A percentile compares a stretch with the other conserved stretches of the same genome.
These are phyloP conservation scores for Apiospora saccharicola DNA, from an alignment of 2,329 filamentous ascomycete species.

Conservation along the genomic window DNA sequence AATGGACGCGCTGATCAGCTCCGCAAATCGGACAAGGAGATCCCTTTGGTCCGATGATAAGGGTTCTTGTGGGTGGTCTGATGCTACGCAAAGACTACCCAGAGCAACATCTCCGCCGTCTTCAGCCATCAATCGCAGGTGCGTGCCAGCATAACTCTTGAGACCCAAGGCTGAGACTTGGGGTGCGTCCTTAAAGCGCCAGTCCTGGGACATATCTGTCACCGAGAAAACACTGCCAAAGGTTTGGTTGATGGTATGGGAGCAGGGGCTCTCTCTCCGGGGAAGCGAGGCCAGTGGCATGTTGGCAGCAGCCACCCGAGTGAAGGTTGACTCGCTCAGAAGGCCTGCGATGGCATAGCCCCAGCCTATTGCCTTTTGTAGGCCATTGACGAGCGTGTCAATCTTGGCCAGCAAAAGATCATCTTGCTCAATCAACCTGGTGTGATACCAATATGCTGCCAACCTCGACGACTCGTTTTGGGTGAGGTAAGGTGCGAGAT, in stretches of 20 bases:
- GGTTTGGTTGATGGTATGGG: conserved; percentile 26
- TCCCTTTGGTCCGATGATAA: conserved; percentile 13
- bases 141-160: conserved; percentile 26
- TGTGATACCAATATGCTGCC: conserved; percentile 27
- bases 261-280: conserved; percentile 25
- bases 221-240: conserved; percentile 24
- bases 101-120: conserved; percentile 23
- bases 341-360: conserved; percentile 27
- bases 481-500: conserved; percentile 23
- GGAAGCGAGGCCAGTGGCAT: conserved; percentile 25
- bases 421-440: conserved; percentile 25
- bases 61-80: conserved; percentile 19
- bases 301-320: conserved; percentile 24
- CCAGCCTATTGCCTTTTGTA: conserved; percentile 28
- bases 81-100: conserved; percentile 26
- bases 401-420: conserved; percentile 23
- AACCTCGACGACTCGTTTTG: conserved; percentile 25
- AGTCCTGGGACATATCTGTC: conserved; percentile 26
- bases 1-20: conserved; percentile 23
- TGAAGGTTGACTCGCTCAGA: conserved; percentile 24
- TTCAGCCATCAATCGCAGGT: conserved; percentile 24
- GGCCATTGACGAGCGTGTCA: conserved; percentile 23
- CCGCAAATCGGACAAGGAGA: conserved; percentile 25
- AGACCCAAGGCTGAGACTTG: conserved; percentile 26
- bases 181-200: conserved; percentile 25